Evolutionary conservation across 2,329 filamentous ascomycete species (phyloP).

Genomic region (Talaromyces sp.): DNA sequence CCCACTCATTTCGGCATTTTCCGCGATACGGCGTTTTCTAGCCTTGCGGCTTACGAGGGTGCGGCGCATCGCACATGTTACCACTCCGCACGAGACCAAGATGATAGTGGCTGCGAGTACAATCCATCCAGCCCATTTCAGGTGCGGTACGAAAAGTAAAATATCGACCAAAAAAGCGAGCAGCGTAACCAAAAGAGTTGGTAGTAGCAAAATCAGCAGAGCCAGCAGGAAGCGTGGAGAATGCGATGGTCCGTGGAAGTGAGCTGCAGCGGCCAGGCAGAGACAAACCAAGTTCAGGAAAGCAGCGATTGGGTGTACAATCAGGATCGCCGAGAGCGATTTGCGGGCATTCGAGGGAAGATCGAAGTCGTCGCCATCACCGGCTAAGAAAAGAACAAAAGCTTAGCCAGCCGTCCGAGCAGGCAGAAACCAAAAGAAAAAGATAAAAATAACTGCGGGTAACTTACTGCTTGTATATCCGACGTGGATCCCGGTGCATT

Average conservation of each 20-base stretch:
- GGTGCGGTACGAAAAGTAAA: conserved; percentile 88
- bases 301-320: conserved; percentile 90
- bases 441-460: conserved; percentile 4
- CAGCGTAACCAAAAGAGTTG: conserved; percentile 80
- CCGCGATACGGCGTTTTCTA: conserved; percentile 85
- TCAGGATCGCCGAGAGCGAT: conserved; percentile 81
- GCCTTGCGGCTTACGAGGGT: conserved; percentile 90
- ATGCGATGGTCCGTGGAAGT: conserved; percentile 85
- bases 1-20: conserved; percentile 97
- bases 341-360: conserved; percentile 66
- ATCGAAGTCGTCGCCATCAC: conserved; percentile 58
- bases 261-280: conserved; percentile 74
- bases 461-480: conserved; percentile 82
- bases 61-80: conserved; percentile 92
- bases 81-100: conserved; percentile 76
- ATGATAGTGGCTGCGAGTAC: conserved; percentile 87
- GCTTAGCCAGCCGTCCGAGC: conserved; percentile 11
- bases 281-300: conserved; percentile 84
- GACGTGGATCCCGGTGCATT: conserved; percentile 74
- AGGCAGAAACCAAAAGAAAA: conserved; percentile 18
- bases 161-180: conserved; percentile 93
- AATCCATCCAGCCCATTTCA: conserved; percentile 92
- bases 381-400: conserved; percentile 23
- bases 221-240: conserved; percentile 85
- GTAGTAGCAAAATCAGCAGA: conserved; percentile 81